Evolutionary conservation across 148 eudicot species (phyloP).

Genomic region (Dianthus caryophyllus): DNA sequence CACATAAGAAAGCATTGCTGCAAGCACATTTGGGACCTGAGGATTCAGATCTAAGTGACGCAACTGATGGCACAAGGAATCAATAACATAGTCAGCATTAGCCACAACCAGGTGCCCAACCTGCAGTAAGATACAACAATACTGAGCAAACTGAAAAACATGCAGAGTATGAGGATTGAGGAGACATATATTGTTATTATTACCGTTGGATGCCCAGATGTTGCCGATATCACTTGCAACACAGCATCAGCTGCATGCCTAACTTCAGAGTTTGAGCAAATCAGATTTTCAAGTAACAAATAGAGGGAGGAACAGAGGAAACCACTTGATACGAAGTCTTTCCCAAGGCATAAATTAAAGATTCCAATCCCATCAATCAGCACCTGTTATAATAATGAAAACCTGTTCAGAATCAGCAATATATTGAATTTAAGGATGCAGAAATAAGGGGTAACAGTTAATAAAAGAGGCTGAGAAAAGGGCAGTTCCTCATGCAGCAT

Average conservation of each 20-base stretch:
- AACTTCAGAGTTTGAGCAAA: conserved; percentile 65
- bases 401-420: background rate
- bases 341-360: conserved; percentile 62
- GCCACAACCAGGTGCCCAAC: conserved; percentile 80
- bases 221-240: conserved; percentile 56
- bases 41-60: conserved; percentile 91
- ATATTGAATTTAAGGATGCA: background rate
- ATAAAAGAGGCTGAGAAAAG: conserved; percentile 19
- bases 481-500: conserved; percentile 65
- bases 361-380: conserved; percentile 86
- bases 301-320: conserved; percentile 79
- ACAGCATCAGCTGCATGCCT: conserved; percentile 78
- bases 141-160: conserved; percentile 9
- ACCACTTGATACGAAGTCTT: conserved; percentile 68
- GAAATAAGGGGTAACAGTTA: conserved; percentile 2
- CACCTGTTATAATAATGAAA: conserved; percentile 45
- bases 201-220: conserved; percentile 73
- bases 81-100: conserved; percentile 89
- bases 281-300: conserved; percentile 81
- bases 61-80: conserved; percentile 80
- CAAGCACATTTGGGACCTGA: conserved; percentile 79
- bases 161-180: background rate
- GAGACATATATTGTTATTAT: conserved; percentile 20
- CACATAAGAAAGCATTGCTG: conserved; percentile 84
- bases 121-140: conserved; percentile 36